Evolutionary conservation across 2,329 filamentous ascomycete genomes (phyloP), one percentile per base, ranked within the genome.

Genomic region (Colletotrichum karsti): DNA sequence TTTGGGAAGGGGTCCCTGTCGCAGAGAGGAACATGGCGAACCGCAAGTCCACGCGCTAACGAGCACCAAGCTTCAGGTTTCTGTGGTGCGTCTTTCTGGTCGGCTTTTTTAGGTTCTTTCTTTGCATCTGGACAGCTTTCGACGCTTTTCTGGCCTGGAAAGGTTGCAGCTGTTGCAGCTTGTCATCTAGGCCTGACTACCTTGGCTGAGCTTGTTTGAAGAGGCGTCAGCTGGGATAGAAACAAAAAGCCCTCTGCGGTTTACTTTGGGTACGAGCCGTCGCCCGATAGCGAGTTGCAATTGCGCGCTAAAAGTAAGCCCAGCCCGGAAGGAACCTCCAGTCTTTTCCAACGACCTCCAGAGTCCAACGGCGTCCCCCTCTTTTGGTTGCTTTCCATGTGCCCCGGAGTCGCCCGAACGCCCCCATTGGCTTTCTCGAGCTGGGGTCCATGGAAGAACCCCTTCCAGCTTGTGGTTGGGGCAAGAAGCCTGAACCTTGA

Each of bases 51-150:
- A 46, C 28, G 46, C 53, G 61, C 60, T 68, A 68, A 41, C 24
- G 12, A 54, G 54, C 53, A 58, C 64, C 64, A 53, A 59, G 64
- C 64, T 64, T 64, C 64, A 64, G 53, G 28, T 53, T 67, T 28
- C 35, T 56, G 20, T 28, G n/a, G 57, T 15, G 39, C 44, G 30
- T 22, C 13, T 30, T 41, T 62, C n/a, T n/a, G n/a, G n/a, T n/a
- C n/a, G n/a, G n/a, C n/a, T n/a, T 41, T 22, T 33, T 20, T 15
- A 6, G 26, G 22, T 26, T 51, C 35, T 50, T 55, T 55, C 58
- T 33, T 56, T 50, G 26, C 28, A n/a, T 22, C 41, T 48, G 28
- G 39, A 44, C 30, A 33, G 35, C 41, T n/a, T 35, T 18, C 13
- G n/a, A 15, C 44, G 37, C 37, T 33, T 26, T 15, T 22, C 18